Evolutionary conservation across 768 basidiomycete species (phyloP).

Genomic region (Xanthoconium purpureum): DNA sequence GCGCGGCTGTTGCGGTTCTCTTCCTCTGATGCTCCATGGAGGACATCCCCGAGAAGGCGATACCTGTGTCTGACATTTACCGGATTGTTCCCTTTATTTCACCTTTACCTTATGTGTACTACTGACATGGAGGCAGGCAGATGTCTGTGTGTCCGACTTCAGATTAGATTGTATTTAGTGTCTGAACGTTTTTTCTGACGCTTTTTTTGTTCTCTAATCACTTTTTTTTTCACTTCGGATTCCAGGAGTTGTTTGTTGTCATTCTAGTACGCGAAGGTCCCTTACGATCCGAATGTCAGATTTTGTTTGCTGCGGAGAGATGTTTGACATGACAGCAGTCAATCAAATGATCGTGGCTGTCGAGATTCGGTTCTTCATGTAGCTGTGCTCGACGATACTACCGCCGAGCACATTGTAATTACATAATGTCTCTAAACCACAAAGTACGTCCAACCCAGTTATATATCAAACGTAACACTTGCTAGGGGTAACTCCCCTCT

Average conservation of each 20-base stretch:
- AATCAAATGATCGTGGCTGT: not conserved
- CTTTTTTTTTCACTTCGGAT: conserved; percentile 10
- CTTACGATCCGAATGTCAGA: conserved; percentile 16
- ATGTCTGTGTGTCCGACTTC: not conserved
- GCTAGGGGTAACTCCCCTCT: no score
- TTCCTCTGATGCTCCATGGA: conserved; percentile 29
- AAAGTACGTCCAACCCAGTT: no score
- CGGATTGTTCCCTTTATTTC: no score
- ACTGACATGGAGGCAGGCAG: no score
- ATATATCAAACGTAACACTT: no score
- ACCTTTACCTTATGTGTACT: no score
- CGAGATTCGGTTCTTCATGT: no score
- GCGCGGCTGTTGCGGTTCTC: conserved; percentile 38
- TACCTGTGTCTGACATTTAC: conserved; percentile 15
- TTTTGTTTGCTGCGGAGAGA: not conserved
- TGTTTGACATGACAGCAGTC: not conserved
- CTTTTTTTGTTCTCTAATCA: conserved; percentile 1
- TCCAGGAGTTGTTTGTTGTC: conserved; percentile 10
- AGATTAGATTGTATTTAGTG: conserved; percentile 1
- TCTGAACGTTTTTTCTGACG: not conserved
- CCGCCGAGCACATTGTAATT: no score
- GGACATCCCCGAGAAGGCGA: conserved; percentile 9
- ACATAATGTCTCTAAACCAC: no score
- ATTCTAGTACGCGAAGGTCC: conserved; percentile 13
- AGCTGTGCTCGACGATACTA: no score